phyloP scores from a whole-genome alignment of 2,329 filamentous ascomycete species.

The Trichophyton mentagrophytes region DNA sequence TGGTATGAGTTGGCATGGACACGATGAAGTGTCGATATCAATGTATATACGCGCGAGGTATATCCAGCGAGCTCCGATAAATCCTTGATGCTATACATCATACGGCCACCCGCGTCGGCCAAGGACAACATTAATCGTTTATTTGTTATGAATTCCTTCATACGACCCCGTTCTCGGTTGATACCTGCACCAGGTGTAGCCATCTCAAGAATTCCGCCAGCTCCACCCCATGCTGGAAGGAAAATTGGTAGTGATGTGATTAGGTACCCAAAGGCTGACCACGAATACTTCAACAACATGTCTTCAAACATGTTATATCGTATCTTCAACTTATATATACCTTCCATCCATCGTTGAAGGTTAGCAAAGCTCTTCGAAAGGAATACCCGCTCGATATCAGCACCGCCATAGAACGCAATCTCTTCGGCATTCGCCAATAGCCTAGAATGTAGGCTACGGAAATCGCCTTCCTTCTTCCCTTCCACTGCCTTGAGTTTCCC shows the following conservation, averaged over 20 bases:
- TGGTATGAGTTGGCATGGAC: slow-evolving; percentile 86
- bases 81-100: slow-evolving; percentile 99
- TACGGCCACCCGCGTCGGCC: slow-evolving; percentile 86
- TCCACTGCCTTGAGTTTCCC: slow-evolving; percentile 95
- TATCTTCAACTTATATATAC: slow-evolving; percentile 94
- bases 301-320: slow-evolving; percentile 98
- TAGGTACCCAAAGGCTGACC: slow-evolving; percentile 94
- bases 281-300: slow-evolving; percentile 95
- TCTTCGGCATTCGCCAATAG: slow-evolving; percentile 96
- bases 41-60: slow-evolving; percentile 87
- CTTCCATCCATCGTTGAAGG: slow-evolving; percentile 92
- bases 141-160: slow-evolving; percentile 99
- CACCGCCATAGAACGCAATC: slow-evolving; percentile 92
- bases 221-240: slow-evolving; percentile 81
- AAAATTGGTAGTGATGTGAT: slow-evolving; percentile 89
- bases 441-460: slow-evolving; percentile 77
- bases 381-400: slow-evolving; percentile 87
- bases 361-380: slow-evolving; percentile 86
- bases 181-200: slow-evolving; percentile 30
- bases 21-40: slow-evolving; percentile 87
- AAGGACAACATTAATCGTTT: slow-evolving; percentile 96
- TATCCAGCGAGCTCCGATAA: slow-evolving; percentile 90
- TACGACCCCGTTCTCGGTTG: slow-evolving; percentile 65
- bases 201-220: slow-evolving; percentile 61
- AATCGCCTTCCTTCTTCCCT: slow-evolving; percentile 88